Evolutionary conservation across 495 filamentous ascomycete species (phyloP), one percentile per base, ranked within the genome.

Genomic region (Tricharina praecox): DNA sequence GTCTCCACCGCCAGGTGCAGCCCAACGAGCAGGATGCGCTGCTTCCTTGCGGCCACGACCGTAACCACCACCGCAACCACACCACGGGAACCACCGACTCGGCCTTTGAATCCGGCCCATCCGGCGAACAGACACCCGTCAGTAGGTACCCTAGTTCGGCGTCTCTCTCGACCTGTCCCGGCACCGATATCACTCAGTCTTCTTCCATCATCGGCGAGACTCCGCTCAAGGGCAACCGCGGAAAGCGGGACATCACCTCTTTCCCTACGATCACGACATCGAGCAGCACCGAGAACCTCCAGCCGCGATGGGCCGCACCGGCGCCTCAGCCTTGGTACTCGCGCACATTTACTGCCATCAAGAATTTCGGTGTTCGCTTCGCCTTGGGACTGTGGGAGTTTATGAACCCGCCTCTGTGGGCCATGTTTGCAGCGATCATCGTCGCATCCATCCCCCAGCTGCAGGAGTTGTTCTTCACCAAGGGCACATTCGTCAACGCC

Each of bases 321-420:
- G 53, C 48, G 16, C 37, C 46, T 40, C 23, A 4, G 11, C 40
- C 43, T 15, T 37, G 9, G 9, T 7, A 8, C 18, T 7, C 13
- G 28, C 59, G 53, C 19, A 45, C 54, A 0, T 59, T 87, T 3
- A 60, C 64, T 4, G 64, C 56, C 15, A 48, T 69, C n/a, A 61
- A 63, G 28, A 60, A 53, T 23, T 65, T 64, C 23, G 25, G 67
- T 45, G 30, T 57, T n/a, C 69, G 68, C 10, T 79, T 88, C 55
- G 60, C 73, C 44, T 53, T 62, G 30, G 85, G 84, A 25, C 51
- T 81, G 7, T 86, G 81, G 82, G 80, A 81, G 28, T 90, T 94
- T 63, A 96, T 97, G 90, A 97, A 96, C 64, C 88, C 90, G 4
- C 92, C 90, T 0, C 75, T 97, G 1, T 96, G 87, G 85, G 88